Evolutionary conservation across 2,329 filamentous ascomycete genomes (phyloP), one percentile per base, ranked within the genome.

Genomic region (Pleomassaria siparia): DNA sequence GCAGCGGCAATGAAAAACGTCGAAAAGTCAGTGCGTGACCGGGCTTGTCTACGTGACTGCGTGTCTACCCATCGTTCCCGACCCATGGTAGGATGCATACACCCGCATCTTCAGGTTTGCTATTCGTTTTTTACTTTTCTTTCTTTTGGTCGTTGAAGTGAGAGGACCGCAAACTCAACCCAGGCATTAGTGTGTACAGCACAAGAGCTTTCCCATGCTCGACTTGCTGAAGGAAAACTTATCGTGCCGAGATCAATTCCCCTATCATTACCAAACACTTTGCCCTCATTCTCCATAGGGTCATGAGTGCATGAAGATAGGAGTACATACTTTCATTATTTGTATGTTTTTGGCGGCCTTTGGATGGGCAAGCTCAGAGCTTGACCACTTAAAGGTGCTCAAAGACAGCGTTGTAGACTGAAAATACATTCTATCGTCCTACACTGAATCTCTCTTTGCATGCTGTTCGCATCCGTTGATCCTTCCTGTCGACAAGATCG

Each of bases 181-280:
- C 72, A 45, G 80, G 83, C 83, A 85, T 85, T 79, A 80, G 82
- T 86, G 83, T 86, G 83, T 86, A 86, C 83, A 85, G 82, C 82
- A 76, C 76, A 79, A 62, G 77, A 71, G 76, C 75, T 73, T 70
- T 76, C 66, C 76, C 71, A 81, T 84, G 80, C 76, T 76, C 76
- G 76, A 75, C 74, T 58, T 78, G 80, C 81, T 85, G 82, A 85
- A 86, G 82, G 83, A 84, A 78, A 70, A 72, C 76, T 70, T 74
- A 73, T 76, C 82, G 80, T 85, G 83, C 83, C 83, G 75, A 86
- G 76, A 86, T 75, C 55, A 70, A 72, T 45, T 58, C 74, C n/a
- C 73, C 67, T 69, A 71, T 75, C 72, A 84, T 85, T 85, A 86
- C 82, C 82, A 86, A 85, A 82, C 82, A 84, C 78, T 72, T 72